Conservation (phyloP, 768 basidiomycete species). For the Exsudoporus frostii region DNA sequence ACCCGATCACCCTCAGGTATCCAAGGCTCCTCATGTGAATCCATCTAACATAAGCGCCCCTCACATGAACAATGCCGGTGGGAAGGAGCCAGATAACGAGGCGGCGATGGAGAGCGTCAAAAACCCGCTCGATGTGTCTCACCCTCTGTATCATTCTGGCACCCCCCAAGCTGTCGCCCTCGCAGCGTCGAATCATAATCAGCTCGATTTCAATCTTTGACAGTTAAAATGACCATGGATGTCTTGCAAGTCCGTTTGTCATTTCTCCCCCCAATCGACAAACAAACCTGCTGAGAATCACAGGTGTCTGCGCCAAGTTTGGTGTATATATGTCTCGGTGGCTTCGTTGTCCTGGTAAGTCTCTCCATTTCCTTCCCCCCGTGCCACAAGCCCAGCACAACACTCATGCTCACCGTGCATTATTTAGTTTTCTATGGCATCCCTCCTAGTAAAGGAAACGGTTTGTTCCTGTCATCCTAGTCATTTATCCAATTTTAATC, state of each 20-base stretch:
- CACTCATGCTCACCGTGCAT: background rate
- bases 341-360: conserved; percentile 47
- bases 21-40: too few species aligned
- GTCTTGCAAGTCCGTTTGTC: conserved; percentile 27
- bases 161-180: too few species aligned
- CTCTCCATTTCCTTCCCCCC: background rate
- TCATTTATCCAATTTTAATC: background rate
- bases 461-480: conserved; percentile 33
- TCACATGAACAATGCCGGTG: too few species aligned
- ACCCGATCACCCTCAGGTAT: too few species aligned
- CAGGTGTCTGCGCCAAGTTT: conserved; percentile 53
- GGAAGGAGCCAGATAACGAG: too few species aligned
- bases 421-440: conserved; percentile 76
- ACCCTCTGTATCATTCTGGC: too few species aligned
- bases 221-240: conserved; percentile 15
- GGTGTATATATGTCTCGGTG: conserved; percentile 64
- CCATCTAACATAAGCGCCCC: too few species aligned
- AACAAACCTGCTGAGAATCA: conserved; percentile 22
- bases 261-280: background rate
- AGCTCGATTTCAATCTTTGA: too few species aligned
- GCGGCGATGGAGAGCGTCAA: too few species aligned
- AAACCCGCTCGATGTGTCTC: too few species aligned
- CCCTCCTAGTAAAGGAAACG: conserved; percentile 79
- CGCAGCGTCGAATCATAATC: too few species aligned
- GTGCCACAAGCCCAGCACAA: background rate